These are phyloP conservation scores for Yamadazyma epiphylla DNA, from an alignment of 1,139 yeast genomes.

Conservation along the genomic window DNA sequence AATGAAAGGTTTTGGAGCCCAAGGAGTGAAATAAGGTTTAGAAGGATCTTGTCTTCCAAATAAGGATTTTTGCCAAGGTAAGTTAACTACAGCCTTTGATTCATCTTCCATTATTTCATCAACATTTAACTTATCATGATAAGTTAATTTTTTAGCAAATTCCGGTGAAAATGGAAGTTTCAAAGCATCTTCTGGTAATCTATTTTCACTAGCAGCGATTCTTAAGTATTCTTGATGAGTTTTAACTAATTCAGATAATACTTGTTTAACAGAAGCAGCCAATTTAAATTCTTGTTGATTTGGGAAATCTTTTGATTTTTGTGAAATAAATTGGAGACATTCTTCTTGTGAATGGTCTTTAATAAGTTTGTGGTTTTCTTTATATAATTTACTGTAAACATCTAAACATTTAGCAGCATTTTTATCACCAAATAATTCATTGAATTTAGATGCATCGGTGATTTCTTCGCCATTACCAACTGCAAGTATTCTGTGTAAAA, in stretches of 20 bases:
- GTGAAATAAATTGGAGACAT: constrained; percentile 21
- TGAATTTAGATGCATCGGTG: constrained; percentile 16
- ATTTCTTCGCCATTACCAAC: constrained; percentile 21
- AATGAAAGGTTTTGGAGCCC: constrained; percentile 91
- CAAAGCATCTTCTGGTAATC: constrained; percentile 25
- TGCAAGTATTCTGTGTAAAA: constrained; percentile 40
- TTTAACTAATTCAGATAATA: constrained; percentile 52
- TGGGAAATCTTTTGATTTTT: constrained; percentile 34
- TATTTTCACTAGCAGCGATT: constrained; percentile 22
- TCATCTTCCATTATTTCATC: constrained; percentile 58
- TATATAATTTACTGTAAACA: constrained; percentile 24
- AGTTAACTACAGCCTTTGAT: constrained; percentile 40
- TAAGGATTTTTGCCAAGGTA: constrained; percentile 75
- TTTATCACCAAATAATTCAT: constrained; percentile 18
- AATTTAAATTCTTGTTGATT: constrained; percentile 35
- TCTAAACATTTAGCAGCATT: constrained; percentile 30
- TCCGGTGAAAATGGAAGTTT: constrained; percentile 46
- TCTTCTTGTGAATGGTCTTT: constrained; percentile 12
- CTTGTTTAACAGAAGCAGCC: constrained; percentile 48
- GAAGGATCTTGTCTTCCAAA: constrained; percentile 76
- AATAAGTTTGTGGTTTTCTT: constrained; percentile 26
- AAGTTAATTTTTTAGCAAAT: constrained; percentile 54
- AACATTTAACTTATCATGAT: constrained; percentile 46
- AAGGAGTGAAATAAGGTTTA: constrained; percentile 90
- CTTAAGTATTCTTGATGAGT: constrained; percentile 50